Percentiles rank a stretch among this genome's conserved stretches.
phyloP scores from a whole-genome alignment of 495 filamentous ascomycete genomes.

The Penicillium taxi region DNA sequence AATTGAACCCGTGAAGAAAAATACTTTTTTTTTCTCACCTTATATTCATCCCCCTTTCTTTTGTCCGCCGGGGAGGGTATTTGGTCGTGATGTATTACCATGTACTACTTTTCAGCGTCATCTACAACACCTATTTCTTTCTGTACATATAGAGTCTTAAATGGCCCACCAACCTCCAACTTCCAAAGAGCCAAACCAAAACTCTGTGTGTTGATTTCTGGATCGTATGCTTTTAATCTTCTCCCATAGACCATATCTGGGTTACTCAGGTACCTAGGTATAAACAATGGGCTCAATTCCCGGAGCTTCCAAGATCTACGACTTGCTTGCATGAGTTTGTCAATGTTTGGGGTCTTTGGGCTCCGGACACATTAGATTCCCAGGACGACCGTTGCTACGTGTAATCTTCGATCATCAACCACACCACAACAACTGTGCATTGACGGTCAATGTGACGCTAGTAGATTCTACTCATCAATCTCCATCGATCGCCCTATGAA shows the following conservation, averaged over 20 bases:
- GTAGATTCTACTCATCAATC: not conserved
- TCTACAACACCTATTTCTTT: constrained; percentile 32
- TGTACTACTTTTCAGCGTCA: constrained; percentile 35
- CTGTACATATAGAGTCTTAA: constrained; percentile 44
- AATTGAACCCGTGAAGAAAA: constrained; percentile 13
- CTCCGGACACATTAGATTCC: too few relatives aligned
- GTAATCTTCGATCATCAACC: constrained; percentile 6
- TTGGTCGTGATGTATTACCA: constrained; percentile 34
- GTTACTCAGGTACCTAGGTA: too few relatives aligned
- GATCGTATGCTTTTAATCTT: too few relatives aligned
- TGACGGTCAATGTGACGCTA: constrained; percentile 8
- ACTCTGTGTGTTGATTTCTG: constrained; percentile 29
- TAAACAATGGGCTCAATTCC: too few relatives aligned
- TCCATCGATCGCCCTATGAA: constrained; percentile 3
- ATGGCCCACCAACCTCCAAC: constrained; percentile 28
- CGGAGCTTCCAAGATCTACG: too few relatives aligned
- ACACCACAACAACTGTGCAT: constrained; percentile 9
- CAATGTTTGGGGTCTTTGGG: too few relatives aligned
- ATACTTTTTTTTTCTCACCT: constrained; percentile 7
- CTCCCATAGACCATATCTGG: too few relatives aligned
- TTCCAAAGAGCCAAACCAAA: constrained; percentile 30
- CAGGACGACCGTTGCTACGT: constrained; percentile 7
- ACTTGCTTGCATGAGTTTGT: too few relatives aligned
- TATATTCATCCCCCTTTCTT: constrained; percentile 8
- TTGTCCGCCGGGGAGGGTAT: constrained; percentile 27